phyloP scores from a whole-genome alignment of 2,329 filamentous ascomycete genomes.

The Fusarium sp. region DNA sequence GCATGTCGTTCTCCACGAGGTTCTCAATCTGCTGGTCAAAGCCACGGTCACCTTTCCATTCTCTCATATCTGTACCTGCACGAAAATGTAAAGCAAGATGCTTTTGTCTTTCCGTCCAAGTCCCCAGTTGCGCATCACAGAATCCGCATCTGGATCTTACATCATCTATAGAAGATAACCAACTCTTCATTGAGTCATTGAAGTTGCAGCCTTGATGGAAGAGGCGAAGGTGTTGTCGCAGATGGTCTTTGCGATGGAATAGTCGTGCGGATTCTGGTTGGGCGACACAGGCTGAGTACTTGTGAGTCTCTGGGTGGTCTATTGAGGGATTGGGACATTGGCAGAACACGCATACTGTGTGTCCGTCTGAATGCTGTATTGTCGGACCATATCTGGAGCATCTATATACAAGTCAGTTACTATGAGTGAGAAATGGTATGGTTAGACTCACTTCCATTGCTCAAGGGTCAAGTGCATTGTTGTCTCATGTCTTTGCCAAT shows the following conservation, averaged over 20 bases:
- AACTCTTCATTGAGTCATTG: neutral
- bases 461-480: neutral
- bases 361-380: neutral
- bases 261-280: neutral
- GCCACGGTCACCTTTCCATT: neutral
- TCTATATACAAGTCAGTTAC: accelerated
- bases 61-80: neutral
- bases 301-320: neutral
- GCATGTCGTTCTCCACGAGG: neutral
- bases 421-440: accelerated
- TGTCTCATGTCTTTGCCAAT: neutral
- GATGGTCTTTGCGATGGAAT: neutral
- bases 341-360: neutral
- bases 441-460: neutral
- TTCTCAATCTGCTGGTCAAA: neutral
- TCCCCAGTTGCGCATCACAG: neutral
- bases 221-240: neutral
- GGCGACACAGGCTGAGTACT: neutral
- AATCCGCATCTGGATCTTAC: neutral
- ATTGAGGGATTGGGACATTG: neutral
- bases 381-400: neutral
- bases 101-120: neutral
- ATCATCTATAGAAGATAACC: neutral
- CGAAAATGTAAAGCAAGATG: neutral
- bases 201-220: neutral